Conservation (phyloP, 768 basidiomycete species). For the Boletellus sp. region DNA sequence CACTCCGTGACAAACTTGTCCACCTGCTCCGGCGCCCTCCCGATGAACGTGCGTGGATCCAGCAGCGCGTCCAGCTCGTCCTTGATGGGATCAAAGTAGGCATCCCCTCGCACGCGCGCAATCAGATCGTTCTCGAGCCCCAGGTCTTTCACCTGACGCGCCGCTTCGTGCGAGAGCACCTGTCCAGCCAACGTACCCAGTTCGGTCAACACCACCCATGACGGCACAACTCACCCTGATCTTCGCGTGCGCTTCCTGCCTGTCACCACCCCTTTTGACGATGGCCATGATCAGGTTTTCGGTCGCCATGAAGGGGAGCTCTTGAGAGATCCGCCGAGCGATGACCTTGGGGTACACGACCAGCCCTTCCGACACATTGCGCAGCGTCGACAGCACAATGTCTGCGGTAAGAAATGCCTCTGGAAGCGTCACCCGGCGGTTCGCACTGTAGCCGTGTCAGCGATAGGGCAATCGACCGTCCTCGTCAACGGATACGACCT, state of each 20-base stretch:
- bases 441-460: constrained; percentile 58
- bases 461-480: not conserved
- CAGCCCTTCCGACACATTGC: constrained; percentile 96
- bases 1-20: constrained; percentile 82
- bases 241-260: constrained; percentile 96
- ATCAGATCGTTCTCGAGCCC: constrained; percentile 96
- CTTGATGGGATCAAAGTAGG: constrained; percentile 91
- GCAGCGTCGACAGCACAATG: constrained; percentile 91
- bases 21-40: constrained; percentile 93
- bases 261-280: constrained; percentile 90
- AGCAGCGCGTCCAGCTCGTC: constrained; percentile 72
- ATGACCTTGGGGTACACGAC: constrained; percentile 99
- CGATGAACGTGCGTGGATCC: constrained; percentile 86
- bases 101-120: constrained; percentile 71
- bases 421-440: constrained; percentile 92
- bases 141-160: constrained; percentile 88
- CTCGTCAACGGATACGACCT: constrained; percentile 44
- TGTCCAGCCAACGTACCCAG: constrained; percentile 25
- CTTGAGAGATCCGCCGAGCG: constrained; percentile 84
- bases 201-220: constrained; percentile 14
- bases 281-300: constrained; percentile 99
- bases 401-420: constrained; percentile 97
- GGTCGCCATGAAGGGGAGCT: constrained; percentile 99
- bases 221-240: constrained; percentile 55
- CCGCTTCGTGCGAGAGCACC: constrained; percentile 94